Conservation (phyloP, 129 eudicot genomes). For the Lactuca sativa region DNA sequence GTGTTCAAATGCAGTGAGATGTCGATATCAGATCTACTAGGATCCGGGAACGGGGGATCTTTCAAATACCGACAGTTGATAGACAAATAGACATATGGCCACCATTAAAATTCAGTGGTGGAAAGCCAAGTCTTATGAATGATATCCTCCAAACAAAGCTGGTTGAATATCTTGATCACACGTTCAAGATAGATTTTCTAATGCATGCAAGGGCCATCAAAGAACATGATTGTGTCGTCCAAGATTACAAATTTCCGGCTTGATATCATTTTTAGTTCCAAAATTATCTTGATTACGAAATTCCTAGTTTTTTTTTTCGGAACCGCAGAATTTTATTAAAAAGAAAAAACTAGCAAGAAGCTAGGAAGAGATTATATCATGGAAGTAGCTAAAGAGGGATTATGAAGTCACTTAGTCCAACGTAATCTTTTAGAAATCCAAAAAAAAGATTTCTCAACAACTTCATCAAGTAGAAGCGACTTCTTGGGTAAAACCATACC, state of each 20-base stretch:
- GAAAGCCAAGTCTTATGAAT: constrained; percentile 1
- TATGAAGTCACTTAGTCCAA: no score
- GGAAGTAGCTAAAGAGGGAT: no score
- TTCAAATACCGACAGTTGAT: constrained; percentile 10
- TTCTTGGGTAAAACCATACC: no score
- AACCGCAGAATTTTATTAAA: no score
- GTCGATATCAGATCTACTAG: constrained; percentile 12
- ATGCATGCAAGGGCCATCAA: constrained; percentile 17
- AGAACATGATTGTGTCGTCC: constrained; percentile 2
- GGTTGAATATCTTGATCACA: constrained; percentile 10
- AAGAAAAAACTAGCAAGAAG: no score
- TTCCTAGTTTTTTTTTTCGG: no score
- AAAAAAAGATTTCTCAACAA: no score
- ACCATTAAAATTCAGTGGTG: background rate
- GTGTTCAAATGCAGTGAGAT: constrained; percentile 5
- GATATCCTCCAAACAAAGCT: background rate
- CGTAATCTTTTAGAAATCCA: no score
- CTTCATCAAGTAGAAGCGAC: no score
- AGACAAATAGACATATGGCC: background rate
- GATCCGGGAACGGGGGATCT: constrained; percentile 4
- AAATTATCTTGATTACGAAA: constrained; percentile 6
- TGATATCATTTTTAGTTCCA: constrained; percentile 4
- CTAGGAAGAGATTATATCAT: no score
- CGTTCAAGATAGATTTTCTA: constrained; percentile 4
- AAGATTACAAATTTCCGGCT: background rate